Evolutionary conservation across 2,329 filamentous ascomycete species (phyloP).

Genomic region (Chaetomiaceae sp.): DNA sequence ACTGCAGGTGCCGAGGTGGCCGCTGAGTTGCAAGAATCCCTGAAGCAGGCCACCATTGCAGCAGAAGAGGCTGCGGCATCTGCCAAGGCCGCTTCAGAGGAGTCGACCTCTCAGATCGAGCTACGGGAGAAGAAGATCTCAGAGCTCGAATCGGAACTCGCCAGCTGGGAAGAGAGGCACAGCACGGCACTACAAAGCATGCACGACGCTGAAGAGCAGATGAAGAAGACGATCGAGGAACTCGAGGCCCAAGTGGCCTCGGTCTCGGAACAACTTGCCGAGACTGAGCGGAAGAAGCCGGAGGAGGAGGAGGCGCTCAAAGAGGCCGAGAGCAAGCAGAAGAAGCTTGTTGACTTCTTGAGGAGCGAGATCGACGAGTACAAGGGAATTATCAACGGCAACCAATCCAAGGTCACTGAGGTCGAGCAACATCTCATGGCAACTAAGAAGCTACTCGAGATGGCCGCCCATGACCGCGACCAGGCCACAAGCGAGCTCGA

Average conservation of each 20-base stretch:
- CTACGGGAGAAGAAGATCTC: slow-evolving; percentile 56
- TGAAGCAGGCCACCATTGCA: slow-evolving; percentile 35
- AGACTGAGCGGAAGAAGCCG: slow-evolving; percentile 32
- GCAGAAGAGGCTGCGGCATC: slow-evolving; percentile 15
- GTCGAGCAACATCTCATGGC: slow-evolving; percentile 68
- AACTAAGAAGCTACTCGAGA: slow-evolving; percentile 63
- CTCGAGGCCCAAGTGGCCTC: slow-evolving; percentile 44
- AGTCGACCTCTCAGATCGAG: slow-evolving; percentile 33
- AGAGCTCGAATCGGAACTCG: slow-evolving; percentile 66
- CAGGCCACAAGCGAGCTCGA: slow-evolving; percentile 43
- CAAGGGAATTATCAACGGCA: slow-evolving; percentile 65
- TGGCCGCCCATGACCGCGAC: slow-evolving; percentile 58
- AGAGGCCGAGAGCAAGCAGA: slow-evolving; percentile 51
- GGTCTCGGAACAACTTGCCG: slow-evolving; percentile 33
- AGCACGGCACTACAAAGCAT: slow-evolving; percentile 64
- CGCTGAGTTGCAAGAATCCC: slow-evolving; percentile 34
- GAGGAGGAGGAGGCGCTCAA: slow-evolving; percentile 35
- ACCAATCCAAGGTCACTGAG: slow-evolving; percentile 64
- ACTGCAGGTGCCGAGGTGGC: slow-evolving; percentile 15
- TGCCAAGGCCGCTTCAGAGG: slow-evolving; percentile 27
- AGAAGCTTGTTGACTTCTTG: slow-evolving; percentile 57
- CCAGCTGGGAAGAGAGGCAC: slow-evolving; percentile 73
- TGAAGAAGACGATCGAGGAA: slow-evolving; percentile 67
- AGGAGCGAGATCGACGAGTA: slow-evolving; percentile 77
- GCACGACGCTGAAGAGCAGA: slow-evolving; percentile 65